Conservation (phyloP, 2,329 filamentous ascomycete species). For the Myotisia sp. region DNA sequence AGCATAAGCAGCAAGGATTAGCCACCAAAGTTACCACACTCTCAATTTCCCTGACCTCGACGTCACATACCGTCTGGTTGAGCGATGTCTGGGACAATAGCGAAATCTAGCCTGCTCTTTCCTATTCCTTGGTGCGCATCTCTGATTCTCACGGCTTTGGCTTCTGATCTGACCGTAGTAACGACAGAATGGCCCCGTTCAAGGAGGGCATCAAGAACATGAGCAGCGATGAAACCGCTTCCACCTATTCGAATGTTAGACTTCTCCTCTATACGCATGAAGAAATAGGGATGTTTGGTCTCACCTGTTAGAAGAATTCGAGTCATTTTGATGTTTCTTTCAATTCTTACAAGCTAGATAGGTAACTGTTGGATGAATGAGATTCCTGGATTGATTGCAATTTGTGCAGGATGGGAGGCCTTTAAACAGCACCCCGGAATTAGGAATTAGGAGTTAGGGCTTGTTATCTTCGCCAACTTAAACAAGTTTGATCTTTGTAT, state of each 20-base stretch:
- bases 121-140: slow-evolving; percentile 37
- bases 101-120: slow-evolving; percentile 47
- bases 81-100: slow-evolving; percentile 59
- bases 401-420: no score
- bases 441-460: no score
- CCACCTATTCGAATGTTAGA: slow-evolving; percentile 31
- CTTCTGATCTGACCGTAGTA: slow-evolving; percentile 47
- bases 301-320: slow-evolving; percentile 18
- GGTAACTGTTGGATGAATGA: no score
- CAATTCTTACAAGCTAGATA: no score
- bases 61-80: slow-evolving; percentile 18
- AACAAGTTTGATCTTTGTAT: no score
- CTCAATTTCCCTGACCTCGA: background rate
- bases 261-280: background rate
- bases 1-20: background rate
- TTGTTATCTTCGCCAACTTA: no score
- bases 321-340: slow-evolving; percentile 12
- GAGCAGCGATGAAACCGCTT: slow-evolving; percentile 51
- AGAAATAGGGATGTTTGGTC: background rate
- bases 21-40: background rate
- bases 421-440: no score
- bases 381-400: no score
- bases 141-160: slow-evolving; percentile 48
- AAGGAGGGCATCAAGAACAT: slow-evolving; percentile 47
- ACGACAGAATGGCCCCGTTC: slow-evolving; percentile 45